Conservation (phyloP, 2,329 filamentous ascomycete species). For the Nemania diffusa region DNA sequence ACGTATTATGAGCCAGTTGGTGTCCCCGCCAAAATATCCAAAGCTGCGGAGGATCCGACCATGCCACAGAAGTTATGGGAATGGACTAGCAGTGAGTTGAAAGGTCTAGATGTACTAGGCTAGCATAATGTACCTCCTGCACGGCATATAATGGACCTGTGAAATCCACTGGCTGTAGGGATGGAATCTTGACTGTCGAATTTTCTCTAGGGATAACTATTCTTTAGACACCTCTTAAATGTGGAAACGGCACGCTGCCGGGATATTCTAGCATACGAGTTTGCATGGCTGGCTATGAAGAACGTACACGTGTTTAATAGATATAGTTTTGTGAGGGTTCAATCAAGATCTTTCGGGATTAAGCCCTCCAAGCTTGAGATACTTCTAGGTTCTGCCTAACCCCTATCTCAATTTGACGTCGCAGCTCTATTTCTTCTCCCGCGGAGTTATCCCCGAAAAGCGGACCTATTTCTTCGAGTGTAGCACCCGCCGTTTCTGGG, state of each 20-base stretch:
- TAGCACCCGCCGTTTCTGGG: constrained; percentile 67
- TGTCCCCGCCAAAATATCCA: constrained; percentile 1
- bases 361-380: too few relatives aligned
- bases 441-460: constrained; percentile 55
- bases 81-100: constrained; percentile 22
- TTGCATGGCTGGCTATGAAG: too few relatives aligned
- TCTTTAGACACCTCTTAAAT: too few relatives aligned
- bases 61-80: constrained; percentile 31
- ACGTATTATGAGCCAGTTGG: constrained; percentile 31
- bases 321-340: too few relatives aligned
- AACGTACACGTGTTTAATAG: too few relatives aligned
- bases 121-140: neutral
- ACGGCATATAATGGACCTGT: too few relatives aligned
- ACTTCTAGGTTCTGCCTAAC: neutral
- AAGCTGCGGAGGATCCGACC: constrained; percentile 20
- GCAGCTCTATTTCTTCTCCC: constrained; percentile 47
- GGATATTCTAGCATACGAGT: too few relatives aligned
- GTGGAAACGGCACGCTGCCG: too few relatives aligned
- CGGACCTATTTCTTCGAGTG: constrained; percentile 66
- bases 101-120: constrained; percentile 4
- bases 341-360: too few relatives aligned
- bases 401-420: constrained; percentile 1
- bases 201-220: too few relatives aligned
- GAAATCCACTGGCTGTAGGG: too few relatives aligned
- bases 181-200: too few relatives aligned